Evolutionary conservation across 78 protist genomes (phyloP).

Genomic region (Cavenderia fasciculata): DNA sequence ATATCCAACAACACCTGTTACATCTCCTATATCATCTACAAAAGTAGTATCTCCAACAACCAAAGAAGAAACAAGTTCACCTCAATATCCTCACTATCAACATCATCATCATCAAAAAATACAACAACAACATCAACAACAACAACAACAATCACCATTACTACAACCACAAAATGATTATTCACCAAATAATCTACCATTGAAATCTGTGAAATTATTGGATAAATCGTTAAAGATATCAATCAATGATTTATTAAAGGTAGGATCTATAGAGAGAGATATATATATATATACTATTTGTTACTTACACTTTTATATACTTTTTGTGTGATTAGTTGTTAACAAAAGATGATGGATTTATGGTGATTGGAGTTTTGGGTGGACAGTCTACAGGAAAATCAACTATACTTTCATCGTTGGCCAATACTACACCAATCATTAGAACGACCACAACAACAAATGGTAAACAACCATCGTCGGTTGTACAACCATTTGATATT

Average conservation of each 20-base stretch:
- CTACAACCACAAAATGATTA: neutral
- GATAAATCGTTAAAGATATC: neutral
- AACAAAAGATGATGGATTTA: constrained; percentile 32
- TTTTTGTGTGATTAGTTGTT: neutral
- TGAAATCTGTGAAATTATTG: neutral
- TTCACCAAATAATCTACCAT: neutral
- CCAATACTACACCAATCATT: neutral
- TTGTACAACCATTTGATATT: constrained; percentile 39
- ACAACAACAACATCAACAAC: constrained; percentile 10
- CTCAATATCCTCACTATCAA: no score
- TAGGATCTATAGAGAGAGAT: no score
- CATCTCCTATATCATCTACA: constrained; percentile 48
- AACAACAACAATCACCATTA: neutral
- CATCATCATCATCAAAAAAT: constrained; percentile 2
- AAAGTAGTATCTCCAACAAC: no score
- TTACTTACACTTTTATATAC: neutral
- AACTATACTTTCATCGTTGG: constrained; percentile 46
- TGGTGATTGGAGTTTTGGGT: constrained; percentile 55
- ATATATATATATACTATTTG: neutral
- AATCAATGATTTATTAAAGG: neutral
- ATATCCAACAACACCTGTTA: neutral
- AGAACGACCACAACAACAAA: neutral
- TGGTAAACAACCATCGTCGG: no score
- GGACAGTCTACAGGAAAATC: constrained; percentile 67
- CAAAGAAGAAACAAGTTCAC: no score